Conservation (phyloP, 805 yeast species). For the Candida tallmaniae region DNA sequence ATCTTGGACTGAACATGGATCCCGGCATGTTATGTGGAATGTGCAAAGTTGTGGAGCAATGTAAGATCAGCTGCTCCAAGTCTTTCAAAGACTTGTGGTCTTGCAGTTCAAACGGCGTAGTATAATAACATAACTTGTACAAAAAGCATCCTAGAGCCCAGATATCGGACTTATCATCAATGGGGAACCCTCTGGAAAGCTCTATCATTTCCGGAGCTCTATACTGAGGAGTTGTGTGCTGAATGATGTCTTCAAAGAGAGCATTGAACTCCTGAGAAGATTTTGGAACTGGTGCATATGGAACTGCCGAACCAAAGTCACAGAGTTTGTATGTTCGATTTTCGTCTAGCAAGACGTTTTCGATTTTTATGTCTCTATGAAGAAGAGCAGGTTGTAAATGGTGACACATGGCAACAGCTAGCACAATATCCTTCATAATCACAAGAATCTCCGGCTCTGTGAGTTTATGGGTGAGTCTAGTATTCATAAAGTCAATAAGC, state of each 20-base stretch:
- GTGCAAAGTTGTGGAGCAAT: slow-evolving; percentile 45
- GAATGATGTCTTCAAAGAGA: slow-evolving; percentile 65
- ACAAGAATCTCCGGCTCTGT: slow-evolving; percentile 63
- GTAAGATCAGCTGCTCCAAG: slow-evolving; percentile 56
- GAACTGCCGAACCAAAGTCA: slow-evolving; percentile 80
- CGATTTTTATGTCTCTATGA: slow-evolving; percentile 80
- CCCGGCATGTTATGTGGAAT: slow-evolving; percentile 45
- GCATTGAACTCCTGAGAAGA: slow-evolving; percentile 55
- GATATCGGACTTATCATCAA: slow-evolving; percentile 77
- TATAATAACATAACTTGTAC: slow-evolving; percentile 74
- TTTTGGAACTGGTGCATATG: slow-evolving; percentile 58
- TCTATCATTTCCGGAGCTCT: slow-evolving; percentile 85
- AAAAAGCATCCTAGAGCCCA: slow-evolving; percentile 83
- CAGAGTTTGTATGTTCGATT: slow-evolving; percentile 62
- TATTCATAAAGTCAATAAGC: slow-evolving; percentile 74
- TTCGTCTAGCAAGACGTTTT: slow-evolving; percentile 64
- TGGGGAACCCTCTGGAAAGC: slow-evolving; percentile 59
- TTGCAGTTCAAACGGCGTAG: slow-evolving; percentile 71
- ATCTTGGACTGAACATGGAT: slow-evolving; percentile 49
- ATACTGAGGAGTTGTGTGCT: slow-evolving; percentile 82
- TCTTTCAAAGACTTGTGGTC: slow-evolving; percentile 32
- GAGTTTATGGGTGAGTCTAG: slow-evolving; percentile 60
- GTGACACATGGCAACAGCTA: slow-evolving; percentile 78
- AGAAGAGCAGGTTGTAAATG: slow-evolving; percentile 64
- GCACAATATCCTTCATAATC: slow-evolving; percentile 65